Conservation (phyloP, 1,139 yeast species). For the Nadsonia commutata region DNA sequence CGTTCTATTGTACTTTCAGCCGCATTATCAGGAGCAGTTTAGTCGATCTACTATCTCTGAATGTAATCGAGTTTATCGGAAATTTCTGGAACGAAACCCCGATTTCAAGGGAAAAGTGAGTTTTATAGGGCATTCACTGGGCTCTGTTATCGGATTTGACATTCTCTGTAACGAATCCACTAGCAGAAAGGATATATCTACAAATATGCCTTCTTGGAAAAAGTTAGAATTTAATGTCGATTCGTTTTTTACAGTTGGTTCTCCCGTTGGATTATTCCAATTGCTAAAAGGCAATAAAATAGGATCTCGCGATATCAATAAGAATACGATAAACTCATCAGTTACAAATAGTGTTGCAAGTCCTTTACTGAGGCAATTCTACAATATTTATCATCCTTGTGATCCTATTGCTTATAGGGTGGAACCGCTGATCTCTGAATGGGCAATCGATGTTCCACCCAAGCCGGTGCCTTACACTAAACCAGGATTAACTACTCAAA, state of each 20-base stretch:
- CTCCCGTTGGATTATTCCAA: conserved; percentile 77
- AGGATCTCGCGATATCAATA: conserved; percentile 23
- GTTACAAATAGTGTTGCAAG: conserved; percentile 10
- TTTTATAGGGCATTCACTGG: conserved; percentile 76
- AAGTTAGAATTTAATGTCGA: conserved; percentile 53
- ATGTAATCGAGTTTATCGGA: conserved; percentile 43
- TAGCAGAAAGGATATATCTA: conserved; percentile 5
- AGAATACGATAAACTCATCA: conserved; percentile 4
- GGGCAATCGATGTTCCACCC: conserved; percentile 44
- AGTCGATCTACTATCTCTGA: conserved; percentile 43
- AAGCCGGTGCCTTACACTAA: conserved; percentile 43
- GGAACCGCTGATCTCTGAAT: conserved; percentile 59
- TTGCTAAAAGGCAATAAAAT: conserved; percentile 47
- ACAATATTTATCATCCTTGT: conserved; percentile 73
- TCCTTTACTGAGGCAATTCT: conserved; percentile 32
- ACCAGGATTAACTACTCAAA: conserved; percentile 32
- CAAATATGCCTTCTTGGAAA: conserved; percentile 15
- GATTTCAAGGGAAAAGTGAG: conserved; percentile 62
- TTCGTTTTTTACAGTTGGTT: conserved; percentile 65
- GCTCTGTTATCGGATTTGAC: conserved; percentile 71
- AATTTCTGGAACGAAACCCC: conserved; percentile 50
- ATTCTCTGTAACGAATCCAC: conserved; percentile 35
- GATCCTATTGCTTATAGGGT: conserved; percentile 81
- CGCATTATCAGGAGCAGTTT: conserved; percentile 45
- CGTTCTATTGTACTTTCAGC: conserved; percentile 68